Percentiles rank a stretch among this genome's conserved stretches.
Evolutionary conservation across 1,284 basidiomycete species (phyloP).

Genomic region (Rugosomyces carneus): DNA sequence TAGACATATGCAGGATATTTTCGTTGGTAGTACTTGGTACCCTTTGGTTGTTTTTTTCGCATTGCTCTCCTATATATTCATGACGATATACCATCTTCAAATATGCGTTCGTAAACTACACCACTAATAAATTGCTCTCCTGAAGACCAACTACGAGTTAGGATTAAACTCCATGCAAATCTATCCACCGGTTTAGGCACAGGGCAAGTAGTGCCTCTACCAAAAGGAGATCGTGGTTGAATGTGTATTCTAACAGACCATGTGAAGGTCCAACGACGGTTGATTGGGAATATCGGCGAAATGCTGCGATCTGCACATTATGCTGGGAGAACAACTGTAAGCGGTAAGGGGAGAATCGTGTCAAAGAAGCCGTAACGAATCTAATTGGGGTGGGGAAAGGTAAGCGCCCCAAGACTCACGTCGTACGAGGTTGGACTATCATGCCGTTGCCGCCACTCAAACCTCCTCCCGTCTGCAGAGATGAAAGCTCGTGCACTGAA

Average conservation of each 20-base stretch:
- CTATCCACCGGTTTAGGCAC: conserved; percentile 69
- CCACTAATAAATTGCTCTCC: conserved; percentile 15
- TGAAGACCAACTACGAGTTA: conserved; percentile 4
- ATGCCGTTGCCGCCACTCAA: conserved; percentile 56
- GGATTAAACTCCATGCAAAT: conserved; percentile 39
- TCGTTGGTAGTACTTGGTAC: conserved; percentile 5
- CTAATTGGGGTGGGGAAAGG: conserved; percentile 5
- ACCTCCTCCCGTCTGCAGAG: conserved; percentile 43
- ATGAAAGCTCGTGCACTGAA: conserved; percentile 53
- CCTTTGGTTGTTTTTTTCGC: conserved; percentile 13
- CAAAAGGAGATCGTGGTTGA: conserved; percentile 52
- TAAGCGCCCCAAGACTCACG: conserved; percentile 27
- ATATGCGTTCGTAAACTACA: conserved; percentile 15
- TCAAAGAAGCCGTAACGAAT: conserved; percentile 5
- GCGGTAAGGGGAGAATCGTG: neutral
- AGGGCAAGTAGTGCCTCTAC: conserved; percentile 60
- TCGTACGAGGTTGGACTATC: conserved; percentile 48
- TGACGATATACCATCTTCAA: conserved; percentile 17
- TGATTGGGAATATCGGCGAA: conserved; percentile 44
- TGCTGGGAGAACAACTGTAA: conserved; percentile 42
- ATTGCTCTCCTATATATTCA: conserved; percentile 20
- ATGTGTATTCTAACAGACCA: conserved; percentile 56
- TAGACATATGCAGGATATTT: conserved; percentile 10
- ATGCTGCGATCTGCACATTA: conserved; percentile 47
- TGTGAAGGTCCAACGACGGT: conserved; percentile 58